Conservation (phyloP, 1,284 basidiomycete species). For the Trichosporon sp. region DNA sequence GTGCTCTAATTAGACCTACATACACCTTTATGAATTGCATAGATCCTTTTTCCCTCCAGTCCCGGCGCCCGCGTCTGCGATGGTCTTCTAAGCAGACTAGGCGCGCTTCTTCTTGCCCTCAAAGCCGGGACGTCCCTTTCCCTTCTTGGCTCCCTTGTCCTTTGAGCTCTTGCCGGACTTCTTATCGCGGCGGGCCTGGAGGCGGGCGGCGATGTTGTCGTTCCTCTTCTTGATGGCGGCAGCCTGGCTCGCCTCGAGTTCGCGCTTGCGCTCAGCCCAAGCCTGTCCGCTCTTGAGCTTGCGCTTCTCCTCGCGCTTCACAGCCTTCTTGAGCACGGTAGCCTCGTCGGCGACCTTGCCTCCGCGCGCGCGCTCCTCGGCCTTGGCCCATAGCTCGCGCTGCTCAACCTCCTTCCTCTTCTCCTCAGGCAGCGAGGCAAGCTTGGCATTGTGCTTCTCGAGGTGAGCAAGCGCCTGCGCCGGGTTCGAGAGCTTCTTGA, state of each 20-base stretch:
- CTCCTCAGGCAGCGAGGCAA: slow-evolving; percentile 67
- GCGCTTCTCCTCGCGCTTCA: slow-evolving; percentile 80
- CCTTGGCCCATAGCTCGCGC: slow-evolving; percentile 77
- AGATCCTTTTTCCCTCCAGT: not conserved
- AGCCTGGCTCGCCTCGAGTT: slow-evolving; percentile 64
- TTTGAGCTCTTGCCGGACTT: slow-evolving; percentile 55
- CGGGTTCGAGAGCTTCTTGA: slow-evolving; percentile 60
- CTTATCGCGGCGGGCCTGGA: slow-evolving; percentile 71
- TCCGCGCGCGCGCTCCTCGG: slow-evolving; percentile 73
- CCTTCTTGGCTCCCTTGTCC: slow-evolving; percentile 45
- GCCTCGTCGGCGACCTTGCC: slow-evolving; percentile 83
- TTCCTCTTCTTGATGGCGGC: slow-evolving; percentile 78
- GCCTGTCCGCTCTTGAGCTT: slow-evolving; percentile 73
- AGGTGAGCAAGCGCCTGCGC: slow-evolving; percentile 75
- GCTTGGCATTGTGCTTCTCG: slow-evolving; percentile 63
- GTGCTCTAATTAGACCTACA: slow-evolving; percentile 2
- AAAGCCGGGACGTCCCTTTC: slow-evolving; percentile 31
- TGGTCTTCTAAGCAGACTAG: not conserved
- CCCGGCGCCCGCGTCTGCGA: not conserved
- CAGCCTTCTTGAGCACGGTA: slow-evolving; percentile 73
- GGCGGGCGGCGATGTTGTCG: slow-evolving; percentile 77
- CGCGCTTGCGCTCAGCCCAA: slow-evolving; percentile 80
- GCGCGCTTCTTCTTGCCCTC: slow-evolving; percentile 29
- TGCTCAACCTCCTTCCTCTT: slow-evolving; percentile 71
- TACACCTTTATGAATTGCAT: slow-evolving; percentile 5